Evolutionary conservation across 2,329 filamentous ascomycete species (phyloP).

Genomic region (Arthrobotrys iridis): DNA sequence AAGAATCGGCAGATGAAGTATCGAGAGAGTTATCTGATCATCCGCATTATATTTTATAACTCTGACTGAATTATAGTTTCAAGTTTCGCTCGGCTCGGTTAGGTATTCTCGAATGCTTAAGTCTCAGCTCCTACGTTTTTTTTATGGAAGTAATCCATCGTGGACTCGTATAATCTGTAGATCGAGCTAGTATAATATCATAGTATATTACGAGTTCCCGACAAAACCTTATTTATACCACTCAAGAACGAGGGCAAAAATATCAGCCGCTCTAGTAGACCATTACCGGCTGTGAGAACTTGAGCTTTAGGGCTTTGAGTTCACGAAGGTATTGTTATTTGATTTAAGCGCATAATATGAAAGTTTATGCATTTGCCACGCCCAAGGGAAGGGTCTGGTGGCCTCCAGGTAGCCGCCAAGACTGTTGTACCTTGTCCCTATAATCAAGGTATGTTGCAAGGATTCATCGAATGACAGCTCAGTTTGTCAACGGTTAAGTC

Average conservation of each 20-base stretch:
- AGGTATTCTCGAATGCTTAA: too few species aligned
- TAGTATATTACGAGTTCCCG: background rate
- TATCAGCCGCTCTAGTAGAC: background rate
- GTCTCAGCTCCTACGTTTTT: too few species aligned
- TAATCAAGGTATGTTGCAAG: background rate
- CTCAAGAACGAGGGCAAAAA: background rate
- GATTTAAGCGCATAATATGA: background rate
- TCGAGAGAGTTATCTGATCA: too few species aligned
- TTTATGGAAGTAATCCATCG: too few species aligned
- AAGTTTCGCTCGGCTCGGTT: too few species aligned
- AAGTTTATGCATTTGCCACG: slow-evolving; percentile 15
- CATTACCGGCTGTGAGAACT: too few species aligned
- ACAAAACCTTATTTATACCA: background rate
- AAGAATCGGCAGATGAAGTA: too few species aligned
- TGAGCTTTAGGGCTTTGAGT: too few species aligned
- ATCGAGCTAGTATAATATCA: too few species aligned
- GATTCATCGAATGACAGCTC: background rate
- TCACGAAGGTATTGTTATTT: background rate
- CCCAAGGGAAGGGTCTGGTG: background rate
- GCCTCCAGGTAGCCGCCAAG: slow-evolving; percentile 23
- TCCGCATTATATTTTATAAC: too few species aligned
- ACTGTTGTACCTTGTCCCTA: background rate
- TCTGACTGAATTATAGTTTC: too few species aligned
- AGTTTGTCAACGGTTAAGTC: background rate
- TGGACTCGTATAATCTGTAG: too few species aligned